Evolutionary conservation across 305 asterid genomes (phyloP).

Genomic region (Fraxinus dipetala): DNA sequence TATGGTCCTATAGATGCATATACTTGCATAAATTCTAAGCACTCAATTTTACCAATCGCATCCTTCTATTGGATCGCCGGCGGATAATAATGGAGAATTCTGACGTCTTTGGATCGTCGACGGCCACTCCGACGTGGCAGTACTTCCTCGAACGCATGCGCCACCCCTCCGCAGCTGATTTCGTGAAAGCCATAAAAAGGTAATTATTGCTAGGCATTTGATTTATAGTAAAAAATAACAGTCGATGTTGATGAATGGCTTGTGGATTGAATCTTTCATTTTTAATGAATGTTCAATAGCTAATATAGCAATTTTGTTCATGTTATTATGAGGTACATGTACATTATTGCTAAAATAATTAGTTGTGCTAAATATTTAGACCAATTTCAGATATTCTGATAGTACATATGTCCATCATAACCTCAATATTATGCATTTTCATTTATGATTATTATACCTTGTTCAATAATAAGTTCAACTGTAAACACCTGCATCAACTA

Average conservation of each 20-base stretch:
- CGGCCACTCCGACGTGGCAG: slow-evolving; percentile 90
- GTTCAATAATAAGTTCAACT: background rate
- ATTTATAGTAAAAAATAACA: background rate
- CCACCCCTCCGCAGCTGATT: slow-evolving; percentile 87
- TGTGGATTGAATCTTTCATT: background rate
- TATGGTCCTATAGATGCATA: too few species aligned
- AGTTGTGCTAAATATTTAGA: too few species aligned
- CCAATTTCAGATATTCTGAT: background rate
- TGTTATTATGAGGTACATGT: background rate
- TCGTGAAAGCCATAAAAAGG: slow-evolving; percentile 92
- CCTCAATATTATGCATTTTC: background rate
- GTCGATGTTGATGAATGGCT: background rate
- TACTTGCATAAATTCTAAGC: background rate
- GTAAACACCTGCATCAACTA: background rate
- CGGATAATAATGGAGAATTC: slow-evolving; percentile 63
- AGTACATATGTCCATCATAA: background rate
- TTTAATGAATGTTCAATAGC: background rate
- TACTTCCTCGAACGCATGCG: slow-evolving; percentile 99
- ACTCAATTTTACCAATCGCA: slow-evolving; percentile 12
- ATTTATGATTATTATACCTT: background rate
- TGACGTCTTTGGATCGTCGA: slow-evolving; percentile 75
- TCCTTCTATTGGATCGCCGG: slow-evolving; percentile 35
- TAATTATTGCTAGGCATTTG: slow-evolving; percentile 2
- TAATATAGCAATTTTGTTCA: background rate
- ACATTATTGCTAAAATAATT: background rate